phyloP scores from a whole-genome alignment of 164 flowering plant species.

The Tinospora cordifolia region DNA sequence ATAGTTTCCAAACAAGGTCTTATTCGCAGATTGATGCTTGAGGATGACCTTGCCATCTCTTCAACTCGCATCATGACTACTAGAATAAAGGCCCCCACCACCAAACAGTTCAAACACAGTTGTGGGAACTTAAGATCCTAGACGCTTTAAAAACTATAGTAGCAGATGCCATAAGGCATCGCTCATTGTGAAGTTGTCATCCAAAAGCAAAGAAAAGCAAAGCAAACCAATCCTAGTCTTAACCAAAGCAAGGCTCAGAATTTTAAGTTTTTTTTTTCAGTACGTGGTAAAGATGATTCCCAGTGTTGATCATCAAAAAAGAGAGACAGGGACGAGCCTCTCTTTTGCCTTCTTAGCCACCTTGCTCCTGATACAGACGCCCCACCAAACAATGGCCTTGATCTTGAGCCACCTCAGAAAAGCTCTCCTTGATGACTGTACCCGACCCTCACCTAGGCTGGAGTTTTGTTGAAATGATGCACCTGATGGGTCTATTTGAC shows the following conservation, averaged over 20 bases:
- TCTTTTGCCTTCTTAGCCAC: constrained; percentile 57
- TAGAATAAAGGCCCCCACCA: neutral
- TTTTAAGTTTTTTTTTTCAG: neutral
- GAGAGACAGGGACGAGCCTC: neutral
- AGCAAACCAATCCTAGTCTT: neutral
- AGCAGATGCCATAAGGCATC: neutral
- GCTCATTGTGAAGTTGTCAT: neutral
- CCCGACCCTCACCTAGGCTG: constrained; percentile 35
- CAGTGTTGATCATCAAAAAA: neutral
- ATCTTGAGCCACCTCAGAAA: constrained; percentile 91
- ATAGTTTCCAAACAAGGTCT: neutral
- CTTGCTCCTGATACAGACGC: constrained; percentile 69
- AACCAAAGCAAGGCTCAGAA: neutral
- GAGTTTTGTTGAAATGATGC: constrained; percentile 30
- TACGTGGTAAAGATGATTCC: neutral
- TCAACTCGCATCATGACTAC: neutral
- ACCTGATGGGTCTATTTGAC: constrained; percentile 52
- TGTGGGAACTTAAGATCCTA: neutral
- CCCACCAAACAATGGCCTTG: constrained; percentile 89
- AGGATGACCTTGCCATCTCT: constrained; percentile 1
- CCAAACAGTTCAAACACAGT: neutral
- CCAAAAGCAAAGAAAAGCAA: neutral
- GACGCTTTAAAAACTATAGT: neutral
- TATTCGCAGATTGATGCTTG: neutral
- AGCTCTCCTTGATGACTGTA: constrained; percentile 71